Conservation (phyloP, 306 rosid species). For the Clitoria ternatea region DNA sequence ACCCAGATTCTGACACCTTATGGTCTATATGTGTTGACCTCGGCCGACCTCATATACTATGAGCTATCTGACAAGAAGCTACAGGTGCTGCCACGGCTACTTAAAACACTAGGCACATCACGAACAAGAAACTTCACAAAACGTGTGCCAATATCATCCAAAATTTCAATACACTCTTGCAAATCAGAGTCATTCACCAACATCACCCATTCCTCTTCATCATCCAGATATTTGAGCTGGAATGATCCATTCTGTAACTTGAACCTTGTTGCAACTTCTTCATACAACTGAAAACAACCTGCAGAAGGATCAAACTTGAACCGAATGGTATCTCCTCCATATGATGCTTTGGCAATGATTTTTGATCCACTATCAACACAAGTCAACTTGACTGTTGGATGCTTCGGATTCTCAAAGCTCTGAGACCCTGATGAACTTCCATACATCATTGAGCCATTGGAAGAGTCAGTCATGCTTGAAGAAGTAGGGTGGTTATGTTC, state of each 20-base stretch:
- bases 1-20: too few species aligned
- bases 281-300: constrained; percentile 67
- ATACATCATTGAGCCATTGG: constrained; percentile 44
- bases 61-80: constrained; percentile 48
- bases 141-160: constrained; percentile 60
- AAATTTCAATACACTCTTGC: constrained; percentile 73
- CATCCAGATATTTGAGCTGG: constrained; percentile 82
- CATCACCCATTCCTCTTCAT: constrained; percentile 97
- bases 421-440: constrained; percentile 65
- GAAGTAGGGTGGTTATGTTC: constrained; percentile 53
- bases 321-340: constrained; percentile 67
- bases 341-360: constrained; percentile 71
- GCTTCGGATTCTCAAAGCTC: constrained; percentile 58
- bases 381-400: constrained; percentile 32
- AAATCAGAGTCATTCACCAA: constrained; percentile 71
- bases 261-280: constrained; percentile 75
- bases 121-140: constrained; percentile 68
- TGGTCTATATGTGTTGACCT: too few species aligned
- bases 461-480: constrained; percentile 72
- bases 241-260: constrained; percentile 68
- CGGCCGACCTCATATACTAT: constrained; percentile 23
- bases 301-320: constrained; percentile 72
- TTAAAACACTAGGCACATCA: constrained; percentile 39
- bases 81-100: constrained; percentile 57
- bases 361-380: constrained; percentile 48